phyloP scores from a whole-genome alignment of 169 alveolate species.

The Plasmodium coatneyi region DNA sequence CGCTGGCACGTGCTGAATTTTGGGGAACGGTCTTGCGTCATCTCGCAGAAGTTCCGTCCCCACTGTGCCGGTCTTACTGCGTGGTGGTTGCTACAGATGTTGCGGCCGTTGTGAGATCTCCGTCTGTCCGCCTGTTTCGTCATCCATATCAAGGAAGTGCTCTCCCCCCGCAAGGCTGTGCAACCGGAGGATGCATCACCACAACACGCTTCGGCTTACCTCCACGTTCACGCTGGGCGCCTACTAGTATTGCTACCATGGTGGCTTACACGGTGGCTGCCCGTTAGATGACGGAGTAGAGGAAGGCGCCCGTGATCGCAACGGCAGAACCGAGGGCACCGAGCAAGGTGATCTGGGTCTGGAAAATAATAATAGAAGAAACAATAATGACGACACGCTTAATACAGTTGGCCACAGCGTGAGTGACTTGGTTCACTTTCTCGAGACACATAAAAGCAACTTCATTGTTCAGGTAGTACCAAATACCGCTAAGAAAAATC shows the following conservation, averaged over 20 bases:
- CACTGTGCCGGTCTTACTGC: too few species aligned
- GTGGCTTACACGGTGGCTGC: too few species aligned
- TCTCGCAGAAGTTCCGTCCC: background rate
- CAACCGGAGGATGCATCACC: too few species aligned
- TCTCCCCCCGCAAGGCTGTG: too few species aligned
- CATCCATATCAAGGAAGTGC: too few species aligned
- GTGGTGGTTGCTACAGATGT: background rate
- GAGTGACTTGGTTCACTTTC: slow-evolving; percentile 86
- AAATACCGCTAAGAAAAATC: slow-evolving; percentile 78
- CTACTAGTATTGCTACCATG: too few species aligned
- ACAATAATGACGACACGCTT: slow-evolving; percentile 87
- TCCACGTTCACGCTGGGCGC: background rate
- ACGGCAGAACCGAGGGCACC: slow-evolving; percentile 85
- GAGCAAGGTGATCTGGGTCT: slow-evolving; percentile 80
- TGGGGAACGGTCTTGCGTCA: background rate
- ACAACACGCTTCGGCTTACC: background rate
- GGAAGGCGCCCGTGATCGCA: slow-evolving; percentile 85
- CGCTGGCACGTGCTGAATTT: background rate
- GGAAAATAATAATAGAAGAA: slow-evolving; percentile 82
- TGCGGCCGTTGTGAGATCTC: background rate
- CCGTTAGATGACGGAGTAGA: slow-evolving; percentile 78
- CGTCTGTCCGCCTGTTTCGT: background rate
- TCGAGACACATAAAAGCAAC: slow-evolving; percentile 87
- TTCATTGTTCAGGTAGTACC: slow-evolving; percentile 87
- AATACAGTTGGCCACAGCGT: slow-evolving; percentile 88